Base-by-base conservation (phyloP, 2,329 filamentous ascomycete species). In the Colletotrichum cordylinicola region DNA sequence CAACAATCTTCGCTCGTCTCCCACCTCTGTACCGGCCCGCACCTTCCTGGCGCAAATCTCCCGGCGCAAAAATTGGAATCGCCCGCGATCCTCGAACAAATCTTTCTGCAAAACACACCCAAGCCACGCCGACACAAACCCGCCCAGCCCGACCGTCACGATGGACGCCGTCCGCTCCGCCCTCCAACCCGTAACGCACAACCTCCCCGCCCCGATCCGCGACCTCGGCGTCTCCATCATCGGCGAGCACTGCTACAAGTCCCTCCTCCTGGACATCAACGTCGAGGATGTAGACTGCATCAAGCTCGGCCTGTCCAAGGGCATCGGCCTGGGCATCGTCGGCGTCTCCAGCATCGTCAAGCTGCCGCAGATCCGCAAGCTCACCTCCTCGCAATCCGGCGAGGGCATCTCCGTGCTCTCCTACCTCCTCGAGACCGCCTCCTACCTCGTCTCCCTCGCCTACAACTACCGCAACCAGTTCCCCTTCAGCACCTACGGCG, bases 401-500 rank as follows among this genome's bases (percentile, higher is more conserved):
- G 91, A 92, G 60, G 97, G 97, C 80, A 91, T 99, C 77, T 95
- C 93, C 65, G 98, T 98, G 87, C 90, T 98, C 60, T 94, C 95
- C 37, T 98, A 98, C 88, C 90, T 97, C 39, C 95, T 99, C 83
- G 97, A 99, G 88, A 98, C 96, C 10, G 90, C 91, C 72, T 92
- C 94, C 74, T 96, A 98, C 86, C 90, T 98, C 81, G 98, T 98
- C 85, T 94, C 93, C 7, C 91, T 99, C 79, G 94, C 95, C 68
- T 99, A 99, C 89, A 98, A 98, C 84, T 90, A 95, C 79, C 95
- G 97, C 83, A 95, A 96, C 82, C 93, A 93, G 29, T 98, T 98
- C 80, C 96, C 97, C 4, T 98, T 99, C 87, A 98, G 94, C 90
- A 99, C 97, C 13, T 99, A 94, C 84, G 97, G 97, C 84, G 97